Evolutionary conservation across 2,329 filamentous ascomycete species (phyloP).

Genomic region (Aphanoascus verrucosus): DNA sequence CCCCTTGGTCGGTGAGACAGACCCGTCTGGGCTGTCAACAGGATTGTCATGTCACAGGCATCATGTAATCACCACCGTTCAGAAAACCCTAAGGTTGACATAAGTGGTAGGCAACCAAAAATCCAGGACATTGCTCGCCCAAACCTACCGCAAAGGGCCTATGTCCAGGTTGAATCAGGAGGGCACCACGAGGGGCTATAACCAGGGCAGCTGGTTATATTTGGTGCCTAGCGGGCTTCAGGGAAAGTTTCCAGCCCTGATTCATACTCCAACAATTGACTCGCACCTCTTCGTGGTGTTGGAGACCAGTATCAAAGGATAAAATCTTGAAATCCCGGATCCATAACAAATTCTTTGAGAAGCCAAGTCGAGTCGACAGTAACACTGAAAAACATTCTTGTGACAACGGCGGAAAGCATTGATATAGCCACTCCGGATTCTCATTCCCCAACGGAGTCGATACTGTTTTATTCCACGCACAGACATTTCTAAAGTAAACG

Average conservation of each 20-base stretch:
- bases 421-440: not conserved
- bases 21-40: conserved; percentile 1
- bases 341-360: conserved; percentile 1
- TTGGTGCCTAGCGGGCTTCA: conserved; percentile 6
- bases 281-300: conserved; percentile 9
- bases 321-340: not conserved
- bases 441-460: not conserved
- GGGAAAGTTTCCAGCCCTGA: conserved; percentile 5
- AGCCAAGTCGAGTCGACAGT: conserved; percentile 5
- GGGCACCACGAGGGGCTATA: conserved; percentile 4
- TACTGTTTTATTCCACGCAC: too few relatives aligned
- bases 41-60: conserved; percentile 6
- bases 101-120: conserved; percentile 11
- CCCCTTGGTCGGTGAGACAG: conserved; percentile 7
- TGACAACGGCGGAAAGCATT: not conserved
- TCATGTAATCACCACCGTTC: conserved; percentile 8
- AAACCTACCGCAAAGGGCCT: conserved; percentile 7
- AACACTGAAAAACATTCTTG: not conserved
- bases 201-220: conserved; percentile 1
- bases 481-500: too few relatives aligned
- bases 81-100: conserved; percentile 9
- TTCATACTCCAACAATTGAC: conserved; percentile 9
- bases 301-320: conserved; percentile 10
- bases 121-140: conserved; percentile 6
- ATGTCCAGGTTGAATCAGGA: conserved; percentile 5